Percentiles rank a stretch among this genome's conserved stretches.
phyloP scores from a whole-genome alignment of 2,329 filamentous ascomycete genomes.

The Colletotrichum sidae region DNA sequence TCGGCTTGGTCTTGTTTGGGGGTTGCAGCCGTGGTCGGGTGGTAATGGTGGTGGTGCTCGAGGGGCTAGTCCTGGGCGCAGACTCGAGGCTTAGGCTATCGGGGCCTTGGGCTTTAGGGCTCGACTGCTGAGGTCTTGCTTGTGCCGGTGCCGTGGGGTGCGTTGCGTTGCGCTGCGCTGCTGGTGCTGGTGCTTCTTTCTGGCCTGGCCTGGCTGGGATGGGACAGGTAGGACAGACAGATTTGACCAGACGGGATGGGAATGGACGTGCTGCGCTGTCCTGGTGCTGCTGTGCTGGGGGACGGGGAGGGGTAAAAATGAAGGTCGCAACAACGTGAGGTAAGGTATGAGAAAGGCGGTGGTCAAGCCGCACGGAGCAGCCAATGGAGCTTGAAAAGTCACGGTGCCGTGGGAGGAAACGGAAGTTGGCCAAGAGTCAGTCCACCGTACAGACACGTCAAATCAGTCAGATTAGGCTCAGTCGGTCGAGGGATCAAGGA shows the following conservation, averaged over 20 bases:
- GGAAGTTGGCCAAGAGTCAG: too few species aligned
- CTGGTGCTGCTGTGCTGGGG: too few species aligned
- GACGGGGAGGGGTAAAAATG: too few species aligned
- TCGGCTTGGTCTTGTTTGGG: constrained; percentile 19
- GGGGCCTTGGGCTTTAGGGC: constrained; percentile 5
- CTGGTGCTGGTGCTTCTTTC: constrained; percentile 1
- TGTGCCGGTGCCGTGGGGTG: constrained; percentile 11
- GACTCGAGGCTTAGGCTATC: constrained; percentile 9
- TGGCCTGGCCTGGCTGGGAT: constrained; percentile 3
- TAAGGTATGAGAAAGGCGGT: too few species aligned
- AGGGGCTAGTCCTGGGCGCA: constrained; percentile 28
- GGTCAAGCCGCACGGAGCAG: too few species aligned
- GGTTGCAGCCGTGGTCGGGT: constrained; percentile 29
- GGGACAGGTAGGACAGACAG: background rate
- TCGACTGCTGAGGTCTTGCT: background rate
- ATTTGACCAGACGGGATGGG: background rate
- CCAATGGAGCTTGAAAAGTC: too few species aligned
- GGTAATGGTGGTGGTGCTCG: constrained; percentile 9
- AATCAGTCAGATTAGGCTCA: too few species aligned
- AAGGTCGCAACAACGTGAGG: too few species aligned
- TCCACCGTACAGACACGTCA: too few species aligned
- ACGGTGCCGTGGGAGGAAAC: too few species aligned
- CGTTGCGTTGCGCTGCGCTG: constrained; percentile 1
- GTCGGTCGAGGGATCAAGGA: too few species aligned
- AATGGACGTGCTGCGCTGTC: background rate